A percentile compares a stretch with the other conserved stretches of the same genome.
phyloP scores from a whole-genome alignment of 176 grass and related monocot species.

The bread wheat (Triticum aestivum) region DNA sequence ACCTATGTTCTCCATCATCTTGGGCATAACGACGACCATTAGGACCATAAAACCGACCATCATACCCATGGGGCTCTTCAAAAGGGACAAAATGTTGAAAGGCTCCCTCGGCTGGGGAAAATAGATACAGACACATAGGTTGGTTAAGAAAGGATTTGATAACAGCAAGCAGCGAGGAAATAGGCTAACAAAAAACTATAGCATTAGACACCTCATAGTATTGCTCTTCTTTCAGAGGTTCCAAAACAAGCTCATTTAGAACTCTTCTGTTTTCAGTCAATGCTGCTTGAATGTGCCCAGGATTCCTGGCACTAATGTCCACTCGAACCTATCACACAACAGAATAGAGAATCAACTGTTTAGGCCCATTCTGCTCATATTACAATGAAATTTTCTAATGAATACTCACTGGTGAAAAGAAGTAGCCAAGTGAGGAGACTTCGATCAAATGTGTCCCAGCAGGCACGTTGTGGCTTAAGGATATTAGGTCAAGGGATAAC shows the following conservation, averaged over 20 bases:
- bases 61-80: slow-evolving; percentile 99
- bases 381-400: slow-evolving; percentile 5
- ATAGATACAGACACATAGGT: background rate
- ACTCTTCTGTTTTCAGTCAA: slow-evolving; percentile 79
- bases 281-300: slow-evolving; percentile 97
- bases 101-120: slow-evolving; percentile 76
- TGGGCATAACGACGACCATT: slow-evolving; percentile 88
- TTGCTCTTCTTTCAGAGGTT: slow-evolving; percentile 85
- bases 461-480: slow-evolving; percentile 77
- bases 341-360: slow-evolving; percentile 12
- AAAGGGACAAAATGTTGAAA: slow-evolving; percentile 78
- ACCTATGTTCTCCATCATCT: slow-evolving; percentile 95
- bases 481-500: slow-evolving; percentile 58
- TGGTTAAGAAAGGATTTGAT: background rate
- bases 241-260: slow-evolving; percentile 88
- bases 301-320: slow-evolving; percentile 95
- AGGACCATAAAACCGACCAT: slow-evolving; percentile 93
- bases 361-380: background rate
- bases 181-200: background rate
- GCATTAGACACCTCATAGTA: slow-evolving; percentile 78
- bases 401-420: slow-evolving; percentile 90
- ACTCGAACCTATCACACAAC: slow-evolving; percentile 68
- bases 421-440: slow-evolving; percentile 79
- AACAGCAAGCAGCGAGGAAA: slow-evolving; percentile 12
- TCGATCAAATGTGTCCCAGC: slow-evolving; percentile 98